A percentile compares a stretch with the other conserved stretches of the same genome.
Conservation (phyloP, 106 monocot species). For the Gastrodia elata region DNA sequence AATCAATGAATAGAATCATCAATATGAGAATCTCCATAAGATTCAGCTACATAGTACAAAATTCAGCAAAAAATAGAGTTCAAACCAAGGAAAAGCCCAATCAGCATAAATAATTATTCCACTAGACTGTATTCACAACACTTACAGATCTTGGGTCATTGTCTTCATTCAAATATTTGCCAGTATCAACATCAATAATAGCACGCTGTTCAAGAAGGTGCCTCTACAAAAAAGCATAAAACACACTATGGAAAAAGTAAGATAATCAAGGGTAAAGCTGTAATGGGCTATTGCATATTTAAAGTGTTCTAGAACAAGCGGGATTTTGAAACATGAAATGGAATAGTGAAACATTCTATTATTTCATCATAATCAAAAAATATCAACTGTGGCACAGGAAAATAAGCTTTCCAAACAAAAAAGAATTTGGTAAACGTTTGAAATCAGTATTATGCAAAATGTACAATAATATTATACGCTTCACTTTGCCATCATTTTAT, state of each 20-base stretch:
- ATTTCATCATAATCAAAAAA: background rate
- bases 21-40: background rate
- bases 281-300: background rate
- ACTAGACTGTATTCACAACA: background rate
- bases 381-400: background rate
- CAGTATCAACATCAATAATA: conserved; percentile 59
- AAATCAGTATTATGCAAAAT: no score
- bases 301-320: background rate
- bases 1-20: background rate
- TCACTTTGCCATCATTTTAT: no score
- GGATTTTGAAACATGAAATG: background rate
- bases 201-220: conserved; percentile 80
- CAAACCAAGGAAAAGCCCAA: background rate
- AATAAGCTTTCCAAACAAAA: background rate
- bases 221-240: conserved; percentile 39
- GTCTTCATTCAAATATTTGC: conserved; percentile 94
- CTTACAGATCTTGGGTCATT: conserved; percentile 85
- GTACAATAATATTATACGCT: no score
- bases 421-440: background rate
- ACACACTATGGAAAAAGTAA: background rate
- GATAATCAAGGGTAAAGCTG: background rate
- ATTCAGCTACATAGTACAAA: background rate
- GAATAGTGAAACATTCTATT: background rate
- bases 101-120: background rate
- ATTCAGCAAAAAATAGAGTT: background rate